These are phyloP conservation scores for Dactylellina leptospora DNA, from an alignment of 2,329 filamentous ascomycete genomes.

Conservation along the genomic window DNA sequence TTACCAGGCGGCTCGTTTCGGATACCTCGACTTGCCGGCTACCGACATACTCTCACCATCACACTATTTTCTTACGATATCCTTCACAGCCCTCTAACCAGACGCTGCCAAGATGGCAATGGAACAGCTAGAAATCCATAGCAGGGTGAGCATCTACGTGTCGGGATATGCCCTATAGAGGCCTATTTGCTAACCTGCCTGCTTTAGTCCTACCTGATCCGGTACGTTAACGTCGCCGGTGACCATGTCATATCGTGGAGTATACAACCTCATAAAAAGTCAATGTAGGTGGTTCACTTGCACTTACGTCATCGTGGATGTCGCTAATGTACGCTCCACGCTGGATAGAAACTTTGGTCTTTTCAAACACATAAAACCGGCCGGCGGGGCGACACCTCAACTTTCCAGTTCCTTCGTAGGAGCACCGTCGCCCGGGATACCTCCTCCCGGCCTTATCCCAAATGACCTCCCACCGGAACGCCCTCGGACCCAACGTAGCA, in stretches of 20 bases:
- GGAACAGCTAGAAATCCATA: slow-evolving; percentile 96
- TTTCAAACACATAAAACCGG: slow-evolving; percentile 77
- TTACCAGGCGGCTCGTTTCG: background rate
- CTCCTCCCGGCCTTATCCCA: slow-evolving; percentile 64
- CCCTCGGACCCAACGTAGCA: slow-evolving; percentile 72
- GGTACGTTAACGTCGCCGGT: slow-evolving; percentile 92
- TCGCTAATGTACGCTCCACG: slow-evolving; percentile 44
- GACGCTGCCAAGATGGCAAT: slow-evolving; percentile 67
- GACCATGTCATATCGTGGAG: slow-evolving; percentile 97
- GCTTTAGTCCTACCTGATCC: slow-evolving; percentile 89
- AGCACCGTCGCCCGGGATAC: slow-evolving; percentile 61
- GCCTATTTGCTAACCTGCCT: slow-evolving; percentile 19
- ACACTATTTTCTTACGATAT: background rate
- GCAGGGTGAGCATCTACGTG: slow-evolving; percentile 73
- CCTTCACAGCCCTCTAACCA: background rate
- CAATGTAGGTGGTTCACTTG: slow-evolving; percentile 68
- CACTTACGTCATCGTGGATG: background rate
- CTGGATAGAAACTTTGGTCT: slow-evolving; percentile 83
- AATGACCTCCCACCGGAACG: slow-evolving; percentile 71
- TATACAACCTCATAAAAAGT: slow-evolving; percentile 96
- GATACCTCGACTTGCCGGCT: too few relatives aligned
- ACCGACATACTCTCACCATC: too few relatives aligned
- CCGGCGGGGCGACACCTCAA: slow-evolving; percentile 54
- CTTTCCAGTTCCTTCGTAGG: slow-evolving; percentile 54
- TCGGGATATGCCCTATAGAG: slow-evolving; percentile 18